Percentiles rank a stretch among this genome's conserved stretches.
Conservation (phyloP, 164 flowering plant genomes). For the Kingdonia uniflora region DNA sequence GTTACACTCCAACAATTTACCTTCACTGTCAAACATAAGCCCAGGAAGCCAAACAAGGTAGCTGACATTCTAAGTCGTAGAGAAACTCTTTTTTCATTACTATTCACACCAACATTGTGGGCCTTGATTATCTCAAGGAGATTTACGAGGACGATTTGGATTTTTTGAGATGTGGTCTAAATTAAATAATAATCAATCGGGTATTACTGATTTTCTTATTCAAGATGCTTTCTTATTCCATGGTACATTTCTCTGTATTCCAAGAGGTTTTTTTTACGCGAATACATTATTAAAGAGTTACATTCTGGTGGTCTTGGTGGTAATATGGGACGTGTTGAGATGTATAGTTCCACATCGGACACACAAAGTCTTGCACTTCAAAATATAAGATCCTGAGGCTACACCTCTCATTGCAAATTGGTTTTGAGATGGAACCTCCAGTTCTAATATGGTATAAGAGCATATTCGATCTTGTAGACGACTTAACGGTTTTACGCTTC, state of each 20-base stretch:
- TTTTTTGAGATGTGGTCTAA: not conserved
- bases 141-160: not conserved
- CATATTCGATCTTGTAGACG: too few relatives aligned
- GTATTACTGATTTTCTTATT: not conserved
- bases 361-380: too few relatives aligned
- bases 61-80: not conserved
- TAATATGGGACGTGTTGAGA: too few relatives aligned
- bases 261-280: not conserved
- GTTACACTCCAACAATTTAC: conserved; percentile 1
- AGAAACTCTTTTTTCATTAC: not conserved
- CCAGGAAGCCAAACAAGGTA: not conserved
- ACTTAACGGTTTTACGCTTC: too few relatives aligned
- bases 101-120: not conserved
- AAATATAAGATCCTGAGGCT: too few relatives aligned
- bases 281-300: too few relatives aligned
- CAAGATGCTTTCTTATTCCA: not conserved
- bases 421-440: too few relatives aligned
- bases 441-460: too few relatives aligned
- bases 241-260: not conserved
- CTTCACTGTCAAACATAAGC: conserved; percentile 1
- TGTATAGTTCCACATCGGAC: too few relatives aligned
- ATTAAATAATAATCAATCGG: not conserved
- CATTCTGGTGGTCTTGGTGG: too few relatives aligned
- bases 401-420: too few relatives aligned
- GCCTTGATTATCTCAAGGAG: not conserved